Evolutionary conservation across 768 basidiomycete genomes (phyloP).

Genomic region (Boletales sp.): DNA sequence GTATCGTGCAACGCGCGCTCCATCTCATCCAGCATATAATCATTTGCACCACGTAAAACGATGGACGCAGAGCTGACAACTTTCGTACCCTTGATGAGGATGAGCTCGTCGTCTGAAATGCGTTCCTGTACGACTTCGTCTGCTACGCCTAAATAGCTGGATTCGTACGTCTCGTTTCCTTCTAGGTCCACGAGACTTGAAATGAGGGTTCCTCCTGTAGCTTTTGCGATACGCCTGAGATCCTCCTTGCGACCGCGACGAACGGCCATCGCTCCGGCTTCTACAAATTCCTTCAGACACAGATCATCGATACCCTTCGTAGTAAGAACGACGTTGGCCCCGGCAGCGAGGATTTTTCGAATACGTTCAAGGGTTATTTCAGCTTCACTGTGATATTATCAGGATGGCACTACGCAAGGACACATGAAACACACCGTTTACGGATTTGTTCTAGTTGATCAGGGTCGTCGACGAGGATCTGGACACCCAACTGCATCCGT

Average conservation of each 20-base stretch:
- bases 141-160: conserved; percentile 83
- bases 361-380: conserved; percentile 96
- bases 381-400: conserved; percentile 61
- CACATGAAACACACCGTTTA: conserved; percentile 57
- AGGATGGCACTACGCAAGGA: conserved; percentile 3
- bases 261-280: conserved; percentile 98
- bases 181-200: conserved; percentile 94
- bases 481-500: conserved; percentile 96
- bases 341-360: conserved; percentile 91
- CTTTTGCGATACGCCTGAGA: conserved; percentile 92
- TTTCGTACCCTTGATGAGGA: conserved; percentile 96
- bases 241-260: conserved; percentile 98
- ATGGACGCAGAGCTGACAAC: conserved; percentile 92
- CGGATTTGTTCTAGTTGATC: conserved; percentile 95
- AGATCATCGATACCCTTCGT: conserved; percentile 99
- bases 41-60: conserved; percentile 93
- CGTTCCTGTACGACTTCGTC: conserved; percentile 97
- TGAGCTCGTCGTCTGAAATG: conserved; percentile 97
- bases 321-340: conserved; percentile 95
- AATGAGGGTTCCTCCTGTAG: conserved; percentile 91
- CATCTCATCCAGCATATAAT: conserved; percentile 99
- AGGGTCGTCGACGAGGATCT: conserved; percentile 95
- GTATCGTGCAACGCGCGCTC: conserved; percentile 95
- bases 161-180: conserved; percentile 96
- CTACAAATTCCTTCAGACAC: conserved; percentile 97